Base-by-base conservation (phyloP, 352 stramenopile species). In the Phytophthora pini region DNA sequence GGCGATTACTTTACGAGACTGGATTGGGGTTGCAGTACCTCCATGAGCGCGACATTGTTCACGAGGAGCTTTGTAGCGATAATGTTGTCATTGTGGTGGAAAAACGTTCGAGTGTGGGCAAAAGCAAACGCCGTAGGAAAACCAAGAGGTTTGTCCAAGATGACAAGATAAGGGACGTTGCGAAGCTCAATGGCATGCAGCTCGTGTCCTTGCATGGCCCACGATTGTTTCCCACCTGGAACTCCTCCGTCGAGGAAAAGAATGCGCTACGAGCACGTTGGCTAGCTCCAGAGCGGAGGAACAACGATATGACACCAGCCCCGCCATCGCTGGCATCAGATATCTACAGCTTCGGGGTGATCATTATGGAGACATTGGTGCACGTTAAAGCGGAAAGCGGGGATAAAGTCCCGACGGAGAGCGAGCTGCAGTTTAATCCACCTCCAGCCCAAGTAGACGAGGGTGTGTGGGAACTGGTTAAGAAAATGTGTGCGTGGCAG, bases 21-120 rank as follows among this genome's bases (percentile, higher is more conserved):
- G 69, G 54, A 9, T 43, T 77, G n/a, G 69, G 69, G 4, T 29
- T 77, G 11, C 69, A 77, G 41, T 77, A 77, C 20, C 61, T 77
- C 3, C 69, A 77, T 43, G 69, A 77, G 22, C 69, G 69, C n/a
- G 65, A 74, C 10, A 70, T 77, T 27, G 69, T 68, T 12, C 65
- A 71, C 45, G 51, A 71, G 5, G 15, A 62, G 8, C 41, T 77
- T 22, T 8, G 34, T 43, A 68, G 58, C 11, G 55, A 71, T 5
- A 65, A 63, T 50, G 57, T 77, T 46, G n/a, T 74, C n/a, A 17
- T 77, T 22, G 48, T 73, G 6, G 34, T 65, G 38, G 59, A 66
- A 29, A 76, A 60, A 29, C 11, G 17, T 45, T 44, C 27, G 5
- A 13, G 13, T 26, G 13, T 3, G n/a, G 38, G 2, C 8, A 56